Conservation (phyloP, 176 grass and related monocot genomes). For the Rhynchospora pubera region DNA sequence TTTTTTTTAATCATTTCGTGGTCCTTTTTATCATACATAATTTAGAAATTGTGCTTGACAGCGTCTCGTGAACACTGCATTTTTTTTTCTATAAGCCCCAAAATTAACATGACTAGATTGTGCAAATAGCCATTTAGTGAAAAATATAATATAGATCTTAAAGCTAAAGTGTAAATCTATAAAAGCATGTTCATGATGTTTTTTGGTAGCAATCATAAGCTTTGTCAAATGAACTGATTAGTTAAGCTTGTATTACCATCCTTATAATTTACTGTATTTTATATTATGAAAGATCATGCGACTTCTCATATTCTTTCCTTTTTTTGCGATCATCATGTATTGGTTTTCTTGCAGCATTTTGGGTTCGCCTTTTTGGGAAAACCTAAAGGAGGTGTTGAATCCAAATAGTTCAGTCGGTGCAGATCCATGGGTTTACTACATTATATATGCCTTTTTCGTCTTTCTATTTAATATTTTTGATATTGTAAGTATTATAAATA, state of each 20-base stretch:
- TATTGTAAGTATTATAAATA: conserved; percentile 67
- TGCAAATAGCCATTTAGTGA: not conserved
- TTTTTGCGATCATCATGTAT: conserved; percentile 26
- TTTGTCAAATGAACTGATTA: not conserved
- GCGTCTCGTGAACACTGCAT: not conserved
- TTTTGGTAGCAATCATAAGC: not conserved
- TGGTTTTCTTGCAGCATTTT: conserved; percentile 64
- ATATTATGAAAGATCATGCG: not conserved
- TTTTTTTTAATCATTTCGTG: not conserved
- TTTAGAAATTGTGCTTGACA: not conserved
- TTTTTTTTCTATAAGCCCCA: not conserved
- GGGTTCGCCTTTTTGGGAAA: conserved; percentile 59
- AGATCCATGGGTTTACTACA: conserved; percentile 78
- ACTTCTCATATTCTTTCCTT: conserved; percentile 9
- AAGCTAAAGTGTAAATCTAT: not conserved
- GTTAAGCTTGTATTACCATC: not conserved
- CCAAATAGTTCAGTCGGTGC: conserved; percentile 60
- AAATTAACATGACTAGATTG: not conserved
- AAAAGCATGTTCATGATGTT: not conserved
- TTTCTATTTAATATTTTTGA: conserved; percentile 99
- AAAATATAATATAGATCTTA: not conserved
- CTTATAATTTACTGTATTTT: conserved; percentile 9
- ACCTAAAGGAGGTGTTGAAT: conserved; percentile 69
- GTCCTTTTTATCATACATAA: not conserved
- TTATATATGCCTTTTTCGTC: conserved; percentile 69